These are phyloP conservation scores for Erysimum cheiri DNA, from an alignment of 441 rosid species.

Conservation along the genomic window DNA sequence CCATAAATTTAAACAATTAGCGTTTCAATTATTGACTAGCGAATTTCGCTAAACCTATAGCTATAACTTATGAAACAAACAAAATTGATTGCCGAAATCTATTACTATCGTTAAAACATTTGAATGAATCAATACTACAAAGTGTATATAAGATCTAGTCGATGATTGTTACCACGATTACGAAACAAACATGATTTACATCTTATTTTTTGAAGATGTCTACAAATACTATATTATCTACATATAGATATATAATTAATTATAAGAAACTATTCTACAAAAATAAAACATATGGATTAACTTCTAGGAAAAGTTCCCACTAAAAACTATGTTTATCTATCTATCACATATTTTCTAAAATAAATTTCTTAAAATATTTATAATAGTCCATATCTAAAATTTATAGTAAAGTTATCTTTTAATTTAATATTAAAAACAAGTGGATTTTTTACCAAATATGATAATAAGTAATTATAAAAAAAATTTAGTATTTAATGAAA, in stretches of 20 bases:
- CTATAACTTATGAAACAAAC: no score
- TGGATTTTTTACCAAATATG: background rate
- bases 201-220: background rate
- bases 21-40: background rate
- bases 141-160: no score
- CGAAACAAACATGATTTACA: background rate
- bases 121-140: no score
- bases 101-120: no score
- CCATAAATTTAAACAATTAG: background rate
- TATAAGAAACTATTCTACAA: background rate
- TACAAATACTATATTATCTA: background rate
- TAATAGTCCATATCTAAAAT: no score
- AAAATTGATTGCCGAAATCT: no score
- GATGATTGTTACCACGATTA: no score
- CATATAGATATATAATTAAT: background rate
- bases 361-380: background rate
- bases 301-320: no score
- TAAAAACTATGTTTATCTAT: background rate
- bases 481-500: no score
- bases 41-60: no score
- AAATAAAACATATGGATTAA: background rate
- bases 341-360: background rate
- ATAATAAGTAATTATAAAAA: no score
- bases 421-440: background rate
- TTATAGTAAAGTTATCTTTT: background rate